Evolutionary conservation across 768 basidiomycete species (phyloP).

Genomic region (Suillus occidentalis): DNA sequence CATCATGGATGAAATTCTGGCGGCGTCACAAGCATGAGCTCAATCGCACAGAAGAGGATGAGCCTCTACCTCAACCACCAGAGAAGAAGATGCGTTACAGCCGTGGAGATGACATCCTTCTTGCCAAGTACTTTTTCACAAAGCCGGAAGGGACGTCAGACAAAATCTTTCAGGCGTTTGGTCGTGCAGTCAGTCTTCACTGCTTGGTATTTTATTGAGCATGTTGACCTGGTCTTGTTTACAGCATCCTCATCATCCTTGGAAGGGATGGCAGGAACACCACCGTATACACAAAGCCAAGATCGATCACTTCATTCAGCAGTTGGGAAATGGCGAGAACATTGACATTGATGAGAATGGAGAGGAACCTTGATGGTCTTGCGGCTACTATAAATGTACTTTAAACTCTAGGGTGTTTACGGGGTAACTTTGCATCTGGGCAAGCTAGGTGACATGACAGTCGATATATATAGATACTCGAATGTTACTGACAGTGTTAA

Average conservation of each 20-base stretch:
- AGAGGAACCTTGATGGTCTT: constrained; percentile 26
- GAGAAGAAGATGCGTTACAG: constrained; percentile 91
- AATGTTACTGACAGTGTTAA: background rate
- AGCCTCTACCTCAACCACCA: constrained; percentile 70
- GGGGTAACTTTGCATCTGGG: background rate
- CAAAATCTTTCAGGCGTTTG: constrained; percentile 82
- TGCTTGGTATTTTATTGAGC: background rate
- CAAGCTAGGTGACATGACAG: background rate
- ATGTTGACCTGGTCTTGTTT: constrained; percentile 8
- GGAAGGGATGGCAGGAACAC: constrained; percentile 95
- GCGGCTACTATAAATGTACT: background rate
- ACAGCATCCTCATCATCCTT: constrained; percentile 85
- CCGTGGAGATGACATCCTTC: constrained; percentile 71
- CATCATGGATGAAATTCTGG: constrained; percentile 95
- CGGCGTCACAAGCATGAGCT: constrained; percentile 85
- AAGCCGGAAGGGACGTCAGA: constrained; percentile 83
- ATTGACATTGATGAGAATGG: constrained; percentile 36
- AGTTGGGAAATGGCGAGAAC: constrained; percentile 57
- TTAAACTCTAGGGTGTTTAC: background rate
- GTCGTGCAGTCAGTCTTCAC: constrained; percentile 51
- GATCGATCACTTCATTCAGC: constrained; percentile 76
- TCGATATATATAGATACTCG: background rate
- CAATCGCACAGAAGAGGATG: constrained; percentile 62
- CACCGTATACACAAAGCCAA: constrained; percentile 85
- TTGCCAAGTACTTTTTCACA: constrained; percentile 70